Evolutionary conservation across 2,329 filamentous ascomycete genomes (phyloP).

Genomic region (Talaromyces atroroseus): DNA sequence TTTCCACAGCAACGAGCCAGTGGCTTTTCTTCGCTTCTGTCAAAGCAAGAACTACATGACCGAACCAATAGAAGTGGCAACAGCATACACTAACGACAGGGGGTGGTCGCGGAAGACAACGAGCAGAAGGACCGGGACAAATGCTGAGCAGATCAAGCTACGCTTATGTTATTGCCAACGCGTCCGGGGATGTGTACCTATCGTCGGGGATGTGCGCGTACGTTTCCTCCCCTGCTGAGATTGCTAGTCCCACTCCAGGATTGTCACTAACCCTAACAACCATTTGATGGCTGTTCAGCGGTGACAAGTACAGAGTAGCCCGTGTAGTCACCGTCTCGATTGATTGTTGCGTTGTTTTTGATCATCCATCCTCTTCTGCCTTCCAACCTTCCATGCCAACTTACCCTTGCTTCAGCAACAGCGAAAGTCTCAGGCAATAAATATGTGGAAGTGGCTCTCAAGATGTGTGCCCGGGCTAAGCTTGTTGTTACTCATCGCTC

Average conservation of each 20-base stretch:
- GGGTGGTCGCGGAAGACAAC: too few species aligned
- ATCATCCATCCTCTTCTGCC: not conserved
- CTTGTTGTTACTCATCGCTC: conserved; percentile 20
- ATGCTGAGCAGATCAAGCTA: too few species aligned
- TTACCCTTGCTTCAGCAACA: not conserved
- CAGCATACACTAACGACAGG: too few species aligned
- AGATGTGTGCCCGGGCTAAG: conserved; percentile 28
- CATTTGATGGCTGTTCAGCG: too few species aligned
- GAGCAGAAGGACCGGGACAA: too few species aligned
- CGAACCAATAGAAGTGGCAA: too few species aligned
- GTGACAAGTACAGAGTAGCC: too few species aligned
- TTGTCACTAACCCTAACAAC: too few species aligned
- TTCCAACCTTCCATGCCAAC: not conserved
- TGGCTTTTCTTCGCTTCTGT: too few species aligned
- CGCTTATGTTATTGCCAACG: too few species aligned
- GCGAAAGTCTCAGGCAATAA: not conserved
- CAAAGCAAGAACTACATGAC: too few species aligned
- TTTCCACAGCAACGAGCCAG: too few species aligned
- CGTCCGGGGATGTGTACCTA: not conserved
- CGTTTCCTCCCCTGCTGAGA: not conserved
- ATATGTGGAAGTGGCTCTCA: conserved; percentile 24
- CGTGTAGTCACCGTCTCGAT: not conserved
- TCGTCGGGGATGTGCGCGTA: not conserved
- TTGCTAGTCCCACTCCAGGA: not conserved
- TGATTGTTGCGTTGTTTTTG: not conserved